A percentile compares a stretch with the other conserved stretches of the same genome.
phyloP scores from a whole-genome alignment of 306 rosid genomes.

The Lathyrus tuberosus region DNA sequence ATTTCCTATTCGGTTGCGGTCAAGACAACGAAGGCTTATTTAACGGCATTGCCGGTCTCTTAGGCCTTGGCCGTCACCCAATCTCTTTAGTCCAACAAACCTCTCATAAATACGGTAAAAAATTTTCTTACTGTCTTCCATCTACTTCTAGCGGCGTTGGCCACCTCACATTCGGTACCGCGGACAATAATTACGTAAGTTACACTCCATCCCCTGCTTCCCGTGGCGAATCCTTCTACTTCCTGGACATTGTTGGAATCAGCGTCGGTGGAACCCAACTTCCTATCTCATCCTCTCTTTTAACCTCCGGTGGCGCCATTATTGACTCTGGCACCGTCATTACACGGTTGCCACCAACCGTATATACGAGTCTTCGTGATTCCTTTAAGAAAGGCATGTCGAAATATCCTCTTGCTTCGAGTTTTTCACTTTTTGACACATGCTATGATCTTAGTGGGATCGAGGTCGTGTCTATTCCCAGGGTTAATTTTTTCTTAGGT shows the following conservation, averaged over 20 bases:
- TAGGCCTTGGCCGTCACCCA: slow-evolving; percentile 77
- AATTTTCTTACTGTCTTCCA: slow-evolving; percentile 81
- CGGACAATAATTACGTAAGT: slow-evolving; percentile 18
- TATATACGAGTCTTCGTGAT: slow-evolving; percentile 46
- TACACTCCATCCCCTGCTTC: slow-evolving; percentile 56
- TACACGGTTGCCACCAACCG: slow-evolving; percentile 61
- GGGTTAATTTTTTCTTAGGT: slow-evolving; percentile 42
- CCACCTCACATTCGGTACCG: slow-evolving; percentile 47
- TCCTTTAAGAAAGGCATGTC: slow-evolving; percentile 52
- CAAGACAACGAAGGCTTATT: slow-evolving; percentile 69
- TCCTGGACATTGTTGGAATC: slow-evolving; percentile 47
- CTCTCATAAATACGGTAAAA: slow-evolving; percentile 47
- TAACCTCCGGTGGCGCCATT: slow-evolving; percentile 51
- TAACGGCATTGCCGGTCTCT: slow-evolving; percentile 58
- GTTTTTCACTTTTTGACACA: slow-evolving; percentile 57
- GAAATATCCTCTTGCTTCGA: slow-evolving; percentile 38
- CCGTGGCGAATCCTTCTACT: slow-evolving; percentile 45
- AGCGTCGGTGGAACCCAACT: slow-evolving; percentile 43
- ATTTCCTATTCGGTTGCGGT: slow-evolving; percentile 74
- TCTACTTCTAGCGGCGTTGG: slow-evolving; percentile 58
- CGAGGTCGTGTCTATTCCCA: slow-evolving; percentile 34
- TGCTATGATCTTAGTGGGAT: slow-evolving; percentile 52
- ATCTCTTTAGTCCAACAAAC: slow-evolving; percentile 74
- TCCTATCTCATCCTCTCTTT: slow-evolving; percentile 44
- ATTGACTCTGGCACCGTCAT: slow-evolving; percentile 85